Base-by-base conservation (phyloP, 495 filamentous ascomycete genomes). In the Penicillium parvum region DNA sequence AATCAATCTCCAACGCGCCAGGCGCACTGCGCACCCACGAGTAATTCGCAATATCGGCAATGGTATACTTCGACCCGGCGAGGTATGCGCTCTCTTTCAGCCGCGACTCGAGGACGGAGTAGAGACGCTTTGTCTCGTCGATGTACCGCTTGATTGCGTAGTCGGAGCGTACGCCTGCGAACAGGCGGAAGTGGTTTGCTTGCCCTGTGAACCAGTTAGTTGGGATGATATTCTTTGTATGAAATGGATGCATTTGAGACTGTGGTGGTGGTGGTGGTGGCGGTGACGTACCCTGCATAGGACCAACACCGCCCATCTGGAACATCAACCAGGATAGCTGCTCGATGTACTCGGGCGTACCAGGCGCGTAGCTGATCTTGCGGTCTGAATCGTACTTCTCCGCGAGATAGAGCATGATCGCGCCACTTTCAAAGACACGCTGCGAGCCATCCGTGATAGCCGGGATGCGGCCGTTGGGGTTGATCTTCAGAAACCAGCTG, bases 391-490 rank as follows among this genome's bases (percentile, higher is more conserved):
- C 73, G 40, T 75, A 76, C 35, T 62, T 65, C 17, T 68, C 64
- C 17, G 53, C 58, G 11, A 77, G 65, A 37, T 76, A 77, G 15
- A 67, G 60, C 60, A 73, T 65, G 23, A 77, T 64, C 1, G 71
- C 65, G 5, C 66, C 73, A 18, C 65, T 66, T 37, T 75, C 71
- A 36, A 75, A 75, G 25, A 76, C 58, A 18, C 71, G 64, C 45
- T 67, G 62, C 3, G 53, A 47, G 21, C 61, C 57, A 41, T 65
- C 52, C 4, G 53, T 50, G 11, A 95, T 55, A 1, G 88, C 86
- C 5, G 90, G 90, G 43, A 95, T 91, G 29, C 90, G 85, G 39
- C 89, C 89, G 57, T 95, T 95, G 27, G 89, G 90, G 58, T 92
- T 95, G 57, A 95, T 89, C 15, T 78, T 79, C 20, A 92, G 70